Base-by-base conservation (phyloP, 305 asterid species). In the Fraxinus latifolia region DNA sequence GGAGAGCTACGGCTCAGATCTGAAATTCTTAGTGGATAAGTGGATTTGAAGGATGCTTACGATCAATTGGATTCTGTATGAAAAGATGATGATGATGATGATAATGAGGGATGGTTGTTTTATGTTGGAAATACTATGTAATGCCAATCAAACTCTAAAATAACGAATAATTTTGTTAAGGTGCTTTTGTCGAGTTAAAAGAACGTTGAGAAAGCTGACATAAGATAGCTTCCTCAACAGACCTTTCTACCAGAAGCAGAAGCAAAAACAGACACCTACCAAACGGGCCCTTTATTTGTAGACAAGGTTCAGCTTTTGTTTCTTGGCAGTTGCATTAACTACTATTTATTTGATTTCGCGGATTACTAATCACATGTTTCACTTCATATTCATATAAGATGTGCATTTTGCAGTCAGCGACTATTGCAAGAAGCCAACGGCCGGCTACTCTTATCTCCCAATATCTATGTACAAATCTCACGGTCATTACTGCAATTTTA, bases 81-180 rank as follows among this genome's bases (percentile, higher is more conserved):
- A 87, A 47, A 15, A 6, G 3, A 29, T 2, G 32, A 29, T 29
- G 32, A 42, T 42, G 50, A 42, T 42, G 50, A 42, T 42, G 50
- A 82, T 17, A 9, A 81, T 14, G 14, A 42, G 3, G 5, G 91
- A 91, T 83, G 92, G 94, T 0, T 79, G 88, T 85, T 91, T 91
- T 86, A 80, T 89, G 83, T 82, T 91, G 44, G 94, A 88, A 81
- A 62, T 84, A 1, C 36, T 87, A 77, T 71, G 87, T 8, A 71
- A 60, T 3, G 71, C 68, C 0, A 53, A 53, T n/a, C 23, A 1
- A 53, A 53, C 23, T 53, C 23, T 53, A 53, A 1, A 53, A 5
- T 53, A 50, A n/a, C n/a, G 50, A 14, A 2, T 42, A 42, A 42
- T 42, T 42, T 42, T 42, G 50, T 42, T 42, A 42, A 42, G 4